Percentiles rank a stretch among this genome's conserved stretches.
These are phyloP conservation scores for Fusarium musae DNA, from an alignment of 2,329 filamentous ascomycete genomes.

Conservation along the genomic window DNA sequence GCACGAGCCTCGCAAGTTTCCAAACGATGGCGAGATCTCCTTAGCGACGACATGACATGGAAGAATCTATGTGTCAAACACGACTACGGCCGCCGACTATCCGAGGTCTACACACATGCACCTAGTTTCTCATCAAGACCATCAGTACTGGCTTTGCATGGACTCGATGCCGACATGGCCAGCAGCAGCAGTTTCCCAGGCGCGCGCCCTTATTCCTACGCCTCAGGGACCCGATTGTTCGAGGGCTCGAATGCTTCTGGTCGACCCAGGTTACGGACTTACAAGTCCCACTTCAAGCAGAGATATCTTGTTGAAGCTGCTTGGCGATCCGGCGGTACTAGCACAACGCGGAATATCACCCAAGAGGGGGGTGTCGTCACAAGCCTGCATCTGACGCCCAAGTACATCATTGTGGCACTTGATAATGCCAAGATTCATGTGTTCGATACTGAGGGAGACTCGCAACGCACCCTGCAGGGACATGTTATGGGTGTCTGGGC, in stretches of 20 bases:
- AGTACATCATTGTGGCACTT: constrained; percentile 96
- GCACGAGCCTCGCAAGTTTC: constrained; percentile 97
- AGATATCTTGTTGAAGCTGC: constrained; percentile 96
- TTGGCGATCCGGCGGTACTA: constrained; percentile 91
- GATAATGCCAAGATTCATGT: constrained; percentile 99
- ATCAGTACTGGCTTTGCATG: constrained; percentile 47
- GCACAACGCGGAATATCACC: constrained; percentile 87
- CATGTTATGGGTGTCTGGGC: constrained; percentile 99
- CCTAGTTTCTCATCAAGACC: constrained; percentile 46
- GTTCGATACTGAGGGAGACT: constrained; percentile 90
- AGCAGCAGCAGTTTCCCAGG: constrained; percentile 58
- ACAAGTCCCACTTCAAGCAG: constrained; percentile 98
- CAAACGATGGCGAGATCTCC: constrained; percentile 88
- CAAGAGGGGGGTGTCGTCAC: constrained; percentile 98
- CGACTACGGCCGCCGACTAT: constrained; percentile 76
- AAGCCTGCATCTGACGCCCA: constrained; percentile 90
- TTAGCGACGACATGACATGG: constrained; percentile 98
- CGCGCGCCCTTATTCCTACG: constrained; percentile 51
- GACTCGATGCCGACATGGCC: constrained; percentile 50
- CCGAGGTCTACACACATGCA: constrained; percentile 57
- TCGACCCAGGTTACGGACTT: constrained; percentile 76
- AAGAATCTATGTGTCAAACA: constrained; percentile 97
- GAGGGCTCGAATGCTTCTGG: constrained; percentile 56
- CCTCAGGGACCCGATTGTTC: constrained; percentile 62
- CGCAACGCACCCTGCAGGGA: constrained; percentile 88